These are phyloP conservation scores for Orbilia javanica DNA, from an alignment of 2,329 filamentous ascomycete genomes.

Conservation along the genomic window DNA sequence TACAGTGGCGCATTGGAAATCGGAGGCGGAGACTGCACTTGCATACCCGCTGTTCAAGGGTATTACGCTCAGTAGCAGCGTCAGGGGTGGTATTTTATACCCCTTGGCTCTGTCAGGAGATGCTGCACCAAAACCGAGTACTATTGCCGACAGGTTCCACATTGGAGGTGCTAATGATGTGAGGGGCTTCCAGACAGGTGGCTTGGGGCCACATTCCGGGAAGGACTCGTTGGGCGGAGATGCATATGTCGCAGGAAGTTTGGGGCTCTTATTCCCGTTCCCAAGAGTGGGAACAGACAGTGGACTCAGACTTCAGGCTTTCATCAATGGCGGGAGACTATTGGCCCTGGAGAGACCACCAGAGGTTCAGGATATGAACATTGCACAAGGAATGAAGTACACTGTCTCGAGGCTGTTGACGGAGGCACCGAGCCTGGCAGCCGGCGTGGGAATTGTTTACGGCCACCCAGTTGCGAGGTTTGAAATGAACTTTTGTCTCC, in stretches of 20 bases:
- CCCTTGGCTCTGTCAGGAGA: conserved; percentile 76
- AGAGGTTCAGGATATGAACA: conserved; percentile 67
- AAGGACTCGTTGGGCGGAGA: conserved; percentile 90
- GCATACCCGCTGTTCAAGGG: conserved; percentile 68
- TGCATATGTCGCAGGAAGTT: conserved; percentile 87
- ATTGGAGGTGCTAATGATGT: conserved; percentile 95
- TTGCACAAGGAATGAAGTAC: conserved; percentile 70
- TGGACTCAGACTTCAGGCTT: conserved; percentile 87
- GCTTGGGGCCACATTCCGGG: conserved; percentile 88
- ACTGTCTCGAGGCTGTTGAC: conserved; percentile 79
- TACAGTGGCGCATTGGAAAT: conserved; percentile 93
- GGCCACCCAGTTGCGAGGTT: conserved; percentile 93
- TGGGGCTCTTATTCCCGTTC: conserved; percentile 86
- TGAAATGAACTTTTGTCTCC: conserved; percentile 94
- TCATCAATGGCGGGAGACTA: conserved; percentile 88
- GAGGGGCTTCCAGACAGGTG: conserved; percentile 89
- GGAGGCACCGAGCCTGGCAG: conserved; percentile 84
- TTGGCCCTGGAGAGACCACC: conserved; percentile 76
- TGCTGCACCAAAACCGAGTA: conserved; percentile 71
- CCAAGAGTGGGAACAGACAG: conserved; percentile 84
- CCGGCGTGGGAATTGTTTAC: conserved; percentile 91
- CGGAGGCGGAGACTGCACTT: conserved; percentile 76
- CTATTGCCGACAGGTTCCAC: conserved; percentile 93
- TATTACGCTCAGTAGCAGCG: conserved; percentile 82
- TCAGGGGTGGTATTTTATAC: conserved; percentile 85